Evolutionary conservation across 2,329 filamentous ascomycete genomes (phyloP).

Genomic region (Fusarium sp.): DNA sequence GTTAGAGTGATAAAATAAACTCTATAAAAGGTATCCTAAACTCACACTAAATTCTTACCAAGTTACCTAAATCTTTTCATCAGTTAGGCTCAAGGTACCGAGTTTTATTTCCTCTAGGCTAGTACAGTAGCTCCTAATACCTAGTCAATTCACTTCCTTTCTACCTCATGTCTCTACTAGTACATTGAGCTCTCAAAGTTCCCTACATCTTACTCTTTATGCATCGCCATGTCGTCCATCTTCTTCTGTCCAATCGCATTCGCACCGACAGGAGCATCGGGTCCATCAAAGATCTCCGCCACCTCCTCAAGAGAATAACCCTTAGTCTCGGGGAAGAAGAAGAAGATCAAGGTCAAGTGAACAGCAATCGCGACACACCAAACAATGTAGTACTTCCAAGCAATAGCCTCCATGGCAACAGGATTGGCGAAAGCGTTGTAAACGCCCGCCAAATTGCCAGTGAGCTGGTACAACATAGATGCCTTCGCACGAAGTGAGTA

Average conservation of each 20-base stretch:
- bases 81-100: no score
- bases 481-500: constrained; percentile 44
- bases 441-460: constrained; percentile 39
- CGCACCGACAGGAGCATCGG: constrained; percentile 24
- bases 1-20: no score
- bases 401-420: constrained; percentile 50
- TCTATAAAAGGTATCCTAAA: no score
- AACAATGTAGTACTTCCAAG: constrained; percentile 56
- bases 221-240: constrained; percentile 5
- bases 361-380: constrained; percentile 47
- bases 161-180: background rate
- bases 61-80: no score
- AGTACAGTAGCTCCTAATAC: background rate
- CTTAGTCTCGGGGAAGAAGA: constrained; percentile 40
- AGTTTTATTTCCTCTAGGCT: no score
- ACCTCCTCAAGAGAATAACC: constrained; percentile 36
- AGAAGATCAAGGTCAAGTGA: constrained; percentile 38
- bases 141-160: background rate
- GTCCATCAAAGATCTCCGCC: constrained; percentile 35
- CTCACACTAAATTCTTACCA: no score
- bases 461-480: constrained; percentile 43
- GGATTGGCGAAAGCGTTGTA: constrained; percentile 55
- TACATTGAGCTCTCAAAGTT: no score
- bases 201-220: background rate
- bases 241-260: constrained; percentile 34